These are phyloP conservation scores for Boletus albobrunnescens DNA, from an alignment of 1,284 basidiomycete species.

Conservation along the genomic window DNA sequence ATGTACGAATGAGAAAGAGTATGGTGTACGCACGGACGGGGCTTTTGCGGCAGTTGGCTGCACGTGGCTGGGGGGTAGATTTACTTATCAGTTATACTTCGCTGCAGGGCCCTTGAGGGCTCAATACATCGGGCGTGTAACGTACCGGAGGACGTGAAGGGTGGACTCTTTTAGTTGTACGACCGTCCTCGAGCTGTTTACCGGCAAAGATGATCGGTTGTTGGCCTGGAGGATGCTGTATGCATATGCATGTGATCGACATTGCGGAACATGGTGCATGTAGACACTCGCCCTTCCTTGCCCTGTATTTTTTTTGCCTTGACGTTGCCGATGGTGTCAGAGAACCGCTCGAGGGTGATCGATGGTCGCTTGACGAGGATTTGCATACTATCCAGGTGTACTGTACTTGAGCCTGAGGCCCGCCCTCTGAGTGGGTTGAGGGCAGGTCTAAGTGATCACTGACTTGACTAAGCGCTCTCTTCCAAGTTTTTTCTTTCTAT, in stretches of 20 bases:
- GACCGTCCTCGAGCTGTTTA: conserved; percentile 81
- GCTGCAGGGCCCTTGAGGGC: conserved; percentile 91
- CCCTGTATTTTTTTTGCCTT: conserved; percentile 37
- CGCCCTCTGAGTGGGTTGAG: no score
- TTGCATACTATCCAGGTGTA: conserved; percentile 78
- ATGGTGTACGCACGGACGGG: conserved; percentile 75
- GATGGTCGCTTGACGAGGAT: conserved; percentile 94
- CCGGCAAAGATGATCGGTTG: conserved; percentile 27
- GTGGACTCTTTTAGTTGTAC: conserved; percentile 99
- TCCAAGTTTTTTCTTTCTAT: no score
- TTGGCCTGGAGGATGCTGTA: conserved; percentile 24
- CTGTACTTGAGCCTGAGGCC: no score
- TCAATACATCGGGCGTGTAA: background rate
- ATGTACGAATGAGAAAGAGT: background rate
- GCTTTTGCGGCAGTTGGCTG: conserved; percentile 99
- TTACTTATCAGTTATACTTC: conserved; percentile 98
- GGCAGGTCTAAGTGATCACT: conserved; percentile 8
- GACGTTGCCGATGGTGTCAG: conserved; percentile 46
- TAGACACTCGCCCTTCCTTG: conserved; percentile 74
- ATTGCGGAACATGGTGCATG: background rate
- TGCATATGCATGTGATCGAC: background rate
- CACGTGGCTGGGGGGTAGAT: conserved; percentile 99
- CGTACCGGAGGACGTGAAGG: conserved; percentile 92
- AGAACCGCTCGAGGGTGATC: conserved; percentile 97
- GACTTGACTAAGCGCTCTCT: background rate